Conservation (phyloP, 2,329 filamentous ascomycete species). For the Paraconiothyrium brasiliense region DNA sequence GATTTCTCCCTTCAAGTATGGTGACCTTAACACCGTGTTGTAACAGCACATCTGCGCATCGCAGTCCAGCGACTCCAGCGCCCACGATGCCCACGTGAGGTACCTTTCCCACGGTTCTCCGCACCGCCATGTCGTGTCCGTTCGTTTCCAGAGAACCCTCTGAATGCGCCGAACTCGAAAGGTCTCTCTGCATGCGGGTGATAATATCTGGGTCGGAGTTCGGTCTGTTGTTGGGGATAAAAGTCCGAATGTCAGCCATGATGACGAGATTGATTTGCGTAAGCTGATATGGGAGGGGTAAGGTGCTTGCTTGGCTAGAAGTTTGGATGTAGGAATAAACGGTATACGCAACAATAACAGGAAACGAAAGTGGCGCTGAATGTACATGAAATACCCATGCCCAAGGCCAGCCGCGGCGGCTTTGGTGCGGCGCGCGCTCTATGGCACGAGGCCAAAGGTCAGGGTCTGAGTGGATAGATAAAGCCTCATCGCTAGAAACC, state of each 20-base stretch:
- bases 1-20: slow-evolving; percentile 72
- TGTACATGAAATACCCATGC: slow-evolving; percentile 10
- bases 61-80: slow-evolving; percentile 74
- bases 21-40: slow-evolving; percentile 73
- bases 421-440: slow-evolving; percentile 11
- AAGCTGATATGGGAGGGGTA: slow-evolving; percentile 6
- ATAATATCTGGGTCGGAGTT: slow-evolving; percentile 25
- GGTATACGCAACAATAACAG: not conserved
- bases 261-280: slow-evolving; percentile 22
- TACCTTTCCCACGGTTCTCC: slow-evolving; percentile 44
- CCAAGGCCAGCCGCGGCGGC: slow-evolving; percentile 6
- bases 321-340: not conserved
- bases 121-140: slow-evolving; percentile 28
- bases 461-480: slow-evolving; percentile 16
- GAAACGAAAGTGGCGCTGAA: not conserved
- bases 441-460: slow-evolving; percentile 11
- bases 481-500: slow-evolving; percentile 8
- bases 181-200: slow-evolving; percentile 47
- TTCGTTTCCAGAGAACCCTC: slow-evolving; percentile 30
- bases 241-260: slow-evolving; percentile 40
- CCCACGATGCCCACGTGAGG: slow-evolving; percentile 74
- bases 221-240: slow-evolving; percentile 36
- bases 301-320: not conserved
- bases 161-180: slow-evolving; percentile 42
- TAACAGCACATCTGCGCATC: slow-evolving; percentile 74